Evolutionary conservation across 768 basidiomycete species (phyloP).

Genomic region (Amanita muscaria): DNA sequence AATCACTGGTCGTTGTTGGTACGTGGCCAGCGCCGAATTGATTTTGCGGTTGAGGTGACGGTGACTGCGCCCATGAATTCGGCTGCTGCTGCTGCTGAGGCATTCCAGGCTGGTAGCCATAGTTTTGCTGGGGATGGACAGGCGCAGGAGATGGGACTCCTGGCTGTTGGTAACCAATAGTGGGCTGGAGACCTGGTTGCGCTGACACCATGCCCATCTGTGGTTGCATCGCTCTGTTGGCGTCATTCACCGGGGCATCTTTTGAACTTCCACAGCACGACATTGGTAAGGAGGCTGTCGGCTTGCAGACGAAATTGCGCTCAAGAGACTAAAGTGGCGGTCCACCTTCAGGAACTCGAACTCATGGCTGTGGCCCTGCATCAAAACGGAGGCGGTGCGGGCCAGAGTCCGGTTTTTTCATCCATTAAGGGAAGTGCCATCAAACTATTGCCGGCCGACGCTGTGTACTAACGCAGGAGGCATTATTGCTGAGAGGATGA

Average conservation of each 20-base stretch:
- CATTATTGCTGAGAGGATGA: too few species aligned
- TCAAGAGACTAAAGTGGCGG: conserved; percentile 4
- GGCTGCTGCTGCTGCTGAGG: too few species aligned
- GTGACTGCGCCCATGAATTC: conserved; percentile 26
- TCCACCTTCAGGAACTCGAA: conserved; percentile 6
- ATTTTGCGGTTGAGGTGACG: conserved; percentile 30
- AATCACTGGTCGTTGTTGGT: neutral
- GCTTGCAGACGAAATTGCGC: too few species aligned
- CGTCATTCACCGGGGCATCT: conserved; percentile 21
- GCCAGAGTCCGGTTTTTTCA: too few species aligned
- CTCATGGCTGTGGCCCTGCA: conserved; percentile 27
- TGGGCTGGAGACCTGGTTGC: conserved; percentile 41
- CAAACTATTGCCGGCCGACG: too few species aligned
- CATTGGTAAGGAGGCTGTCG: conserved; percentile 36
- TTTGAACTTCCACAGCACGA: conserved; percentile 58
- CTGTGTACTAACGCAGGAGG: too few species aligned
- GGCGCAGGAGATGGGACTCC: conserved; percentile 14
- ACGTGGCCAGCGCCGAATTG: conserved; percentile 20
- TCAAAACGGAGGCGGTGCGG: too few species aligned
- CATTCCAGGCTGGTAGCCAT: too few species aligned
- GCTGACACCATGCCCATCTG: conserved; percentile 28
- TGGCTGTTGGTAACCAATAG: conserved; percentile 22
- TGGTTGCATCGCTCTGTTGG: conserved; percentile 15
- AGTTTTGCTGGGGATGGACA: conserved; percentile 11
- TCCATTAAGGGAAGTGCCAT: too few species aligned